Conservation (phyloP, 2,329 filamentous ascomycete genomes). For the Endocalyx cinctus region DNA sequence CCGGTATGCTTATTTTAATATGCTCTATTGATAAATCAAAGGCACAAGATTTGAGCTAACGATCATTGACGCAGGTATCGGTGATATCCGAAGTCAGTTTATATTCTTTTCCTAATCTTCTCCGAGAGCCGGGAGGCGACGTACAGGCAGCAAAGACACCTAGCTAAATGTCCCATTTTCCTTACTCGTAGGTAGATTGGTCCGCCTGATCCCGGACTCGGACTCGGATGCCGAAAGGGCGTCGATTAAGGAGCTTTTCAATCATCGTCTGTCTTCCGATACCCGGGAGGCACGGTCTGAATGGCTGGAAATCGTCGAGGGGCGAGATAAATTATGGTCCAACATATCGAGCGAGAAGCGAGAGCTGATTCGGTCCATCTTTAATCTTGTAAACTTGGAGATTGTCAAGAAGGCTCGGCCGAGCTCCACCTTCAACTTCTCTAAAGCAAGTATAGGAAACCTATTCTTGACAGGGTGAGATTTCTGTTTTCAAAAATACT, state of each 20-base stretch:
- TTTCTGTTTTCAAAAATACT: background rate
- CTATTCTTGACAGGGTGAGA: constrained; percentile 68
- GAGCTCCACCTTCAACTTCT: constrained; percentile 71
- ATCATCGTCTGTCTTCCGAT: constrained; percentile 69
- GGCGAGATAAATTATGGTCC: constrained; percentile 71
- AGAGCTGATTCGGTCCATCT: constrained; percentile 71
- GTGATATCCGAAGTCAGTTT: constrained; percentile 27
- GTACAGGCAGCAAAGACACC: constrained; percentile 2
- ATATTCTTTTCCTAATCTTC: background rate
- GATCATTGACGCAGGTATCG: constrained; percentile 24
- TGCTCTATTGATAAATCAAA: too few relatives aligned
- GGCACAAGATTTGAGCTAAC: too few relatives aligned
- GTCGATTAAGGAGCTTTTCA: constrained; percentile 81
- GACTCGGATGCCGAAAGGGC: constrained; percentile 58
- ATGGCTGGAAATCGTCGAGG: constrained; percentile 88
- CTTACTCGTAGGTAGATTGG: constrained; percentile 75
- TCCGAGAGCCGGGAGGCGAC: background rate
- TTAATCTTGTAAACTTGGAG: constrained; percentile 73
- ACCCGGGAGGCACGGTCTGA: constrained; percentile 61
- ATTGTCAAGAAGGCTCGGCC: constrained; percentile 72
- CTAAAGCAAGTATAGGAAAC: constrained; percentile 71
- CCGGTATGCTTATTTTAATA: constrained; percentile 56
- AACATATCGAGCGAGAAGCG: constrained; percentile 66
- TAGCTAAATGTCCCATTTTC: too few relatives aligned
- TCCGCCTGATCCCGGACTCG: constrained; percentile 77